Evolutionary conservation across 306 rosid genomes (phyloP), one percentile per base, ranked within the genome.

Genomic region (Vigna hirtella): DNA sequence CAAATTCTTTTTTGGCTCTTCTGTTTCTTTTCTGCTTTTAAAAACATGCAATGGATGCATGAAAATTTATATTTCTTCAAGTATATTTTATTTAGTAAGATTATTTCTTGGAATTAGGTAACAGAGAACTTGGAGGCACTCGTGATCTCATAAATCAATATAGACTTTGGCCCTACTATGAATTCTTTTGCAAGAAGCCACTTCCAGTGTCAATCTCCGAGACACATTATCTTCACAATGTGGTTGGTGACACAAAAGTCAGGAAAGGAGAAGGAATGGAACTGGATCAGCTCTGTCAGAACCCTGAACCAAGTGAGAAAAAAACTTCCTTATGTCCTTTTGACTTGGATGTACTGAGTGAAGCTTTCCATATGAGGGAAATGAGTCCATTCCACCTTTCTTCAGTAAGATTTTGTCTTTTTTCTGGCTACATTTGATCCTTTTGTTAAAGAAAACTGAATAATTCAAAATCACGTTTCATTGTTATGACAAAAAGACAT

Each of bases 211-310:
- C 97, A 65, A 90, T 93, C 77, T 75, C 94, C 13, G 98, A 91
- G 67, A 86, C 98, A 18, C 96, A 83, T 66, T 93, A 93, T 90
- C 89, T 90, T 74, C 89, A 80, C 85, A 90, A 89, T 83, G 91
- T 91, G 83, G 98, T 90, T 42, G 98, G 98, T 77, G 96, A 93
- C 87, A 89, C 93, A 62, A 93, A 90, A 83, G 90, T 91, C 72
- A 87, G 87, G 83, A 93, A 90, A 85, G 98, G 98, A 51, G 98
- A 91, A 71, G 98, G 98, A 80, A 91, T 93, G 97, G 96, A 91
- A 65, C 89, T 93, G 80, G 90, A 86, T 90, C 96, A 93, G 83
- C 97, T 93, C 72, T 87, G 91, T 77, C 86, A 78, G 81, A 90
- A 84, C 77, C 72, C 86, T 4, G 65, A 82, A 57, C 18, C 78